These are phyloP conservation scores for Phytopythium cucurbitacearum DNA, from an alignment of 352 stramenopile species.

Conservation along the genomic window DNA sequence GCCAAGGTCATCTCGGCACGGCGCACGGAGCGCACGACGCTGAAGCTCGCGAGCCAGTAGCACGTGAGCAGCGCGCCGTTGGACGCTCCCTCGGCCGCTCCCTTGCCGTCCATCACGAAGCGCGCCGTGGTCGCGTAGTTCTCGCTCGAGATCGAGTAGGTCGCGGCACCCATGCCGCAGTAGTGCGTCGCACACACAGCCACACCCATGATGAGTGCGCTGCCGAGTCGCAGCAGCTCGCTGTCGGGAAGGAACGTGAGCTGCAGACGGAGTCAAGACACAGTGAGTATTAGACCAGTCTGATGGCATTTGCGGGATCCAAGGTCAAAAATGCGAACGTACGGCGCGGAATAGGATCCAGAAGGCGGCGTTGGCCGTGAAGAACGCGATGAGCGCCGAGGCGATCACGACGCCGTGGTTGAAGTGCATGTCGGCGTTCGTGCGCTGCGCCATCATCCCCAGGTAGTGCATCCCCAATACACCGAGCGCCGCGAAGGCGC, in stretches of 20 bases:
- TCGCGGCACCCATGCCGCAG: slow-evolving; percentile 34
- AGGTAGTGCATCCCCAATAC: slow-evolving; percentile 71
- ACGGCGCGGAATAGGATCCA: slow-evolving; percentile 66
- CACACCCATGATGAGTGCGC: slow-evolving; percentile 53
- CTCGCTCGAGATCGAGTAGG: slow-evolving; percentile 25
- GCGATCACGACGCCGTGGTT: slow-evolving; percentile 30
- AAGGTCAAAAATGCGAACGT: slow-evolving; percentile 1
- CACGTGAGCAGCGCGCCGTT: slow-evolving; percentile 42
- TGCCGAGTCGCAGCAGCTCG: slow-evolving; percentile 40
- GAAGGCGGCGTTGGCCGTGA: slow-evolving; percentile 52
- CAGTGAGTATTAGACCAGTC: slow-evolving; percentile 6
- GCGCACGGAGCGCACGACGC: slow-evolving; percentile 18
- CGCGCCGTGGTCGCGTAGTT: slow-evolving; percentile 24
- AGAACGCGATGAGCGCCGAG: slow-evolving; percentile 50
- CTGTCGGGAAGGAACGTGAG: slow-evolving; percentile 53
- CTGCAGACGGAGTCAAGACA: slow-evolving; percentile 5
- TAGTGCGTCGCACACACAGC: slow-evolving; percentile 62
- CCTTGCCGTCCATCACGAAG: slow-evolving; percentile 27
- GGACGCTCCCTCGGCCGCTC: slow-evolving; percentile 26
- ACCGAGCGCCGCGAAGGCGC: slow-evolving; percentile 43
- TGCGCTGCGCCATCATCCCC: slow-evolving; percentile 56
- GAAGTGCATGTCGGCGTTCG: slow-evolving; percentile 31
- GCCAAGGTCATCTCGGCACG: slow-evolving; percentile 11
- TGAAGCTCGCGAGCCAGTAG: slow-evolving; percentile 49
- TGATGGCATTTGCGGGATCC: neutral